phyloP scores from a whole-genome alignment of 2,329 filamentous ascomycete genomes.

The Aspergillus quadricinctus region DNA sequence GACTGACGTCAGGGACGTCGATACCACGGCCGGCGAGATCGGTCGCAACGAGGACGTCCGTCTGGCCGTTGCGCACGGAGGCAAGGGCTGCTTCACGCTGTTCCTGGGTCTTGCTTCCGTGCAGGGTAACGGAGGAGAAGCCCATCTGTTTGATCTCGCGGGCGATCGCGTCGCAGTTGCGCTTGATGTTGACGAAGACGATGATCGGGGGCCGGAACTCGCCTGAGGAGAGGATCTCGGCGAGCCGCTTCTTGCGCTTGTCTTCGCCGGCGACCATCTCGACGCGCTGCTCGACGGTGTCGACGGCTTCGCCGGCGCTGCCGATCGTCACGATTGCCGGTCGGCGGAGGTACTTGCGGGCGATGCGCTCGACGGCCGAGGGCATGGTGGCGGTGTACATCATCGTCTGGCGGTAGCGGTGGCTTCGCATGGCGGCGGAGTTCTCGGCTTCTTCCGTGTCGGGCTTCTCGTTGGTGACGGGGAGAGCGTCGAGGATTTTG shows the following conservation, averaged over 20 bases:
- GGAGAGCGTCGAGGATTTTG: conserved; percentile 91
- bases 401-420: conserved; percentile 94
- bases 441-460: conserved; percentile 91
- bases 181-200: conserved; percentile 99
- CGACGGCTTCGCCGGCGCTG: conserved; percentile 90
- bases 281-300: conserved; percentile 95
- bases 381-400: conserved; percentile 99
- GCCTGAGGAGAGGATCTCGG: conserved; percentile 76
- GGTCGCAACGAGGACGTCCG: conserved; percentile 88
- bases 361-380: conserved; percentile 83
- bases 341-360: conserved; percentile 90
- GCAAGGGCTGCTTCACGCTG: conserved; percentile 90
- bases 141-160: conserved; percentile 93
- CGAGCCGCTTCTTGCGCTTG: conserved; percentile 92
- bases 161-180: conserved; percentile 93
- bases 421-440: conserved; percentile 74
- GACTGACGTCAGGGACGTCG: conserved; percentile 86
- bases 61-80: conserved; percentile 73
- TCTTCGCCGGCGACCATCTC: conserved; percentile 90
- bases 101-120: conserved; percentile 95
- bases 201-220: conserved; percentile 89
- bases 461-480: conserved; percentile 89
- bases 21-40: conserved; percentile 97
- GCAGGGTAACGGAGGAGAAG: conserved; percentile 81
- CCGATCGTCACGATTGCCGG: conserved; percentile 94